Base-by-base conservation (phyloP, 768 basidiomycete species). In the Russula earlei region DNA sequence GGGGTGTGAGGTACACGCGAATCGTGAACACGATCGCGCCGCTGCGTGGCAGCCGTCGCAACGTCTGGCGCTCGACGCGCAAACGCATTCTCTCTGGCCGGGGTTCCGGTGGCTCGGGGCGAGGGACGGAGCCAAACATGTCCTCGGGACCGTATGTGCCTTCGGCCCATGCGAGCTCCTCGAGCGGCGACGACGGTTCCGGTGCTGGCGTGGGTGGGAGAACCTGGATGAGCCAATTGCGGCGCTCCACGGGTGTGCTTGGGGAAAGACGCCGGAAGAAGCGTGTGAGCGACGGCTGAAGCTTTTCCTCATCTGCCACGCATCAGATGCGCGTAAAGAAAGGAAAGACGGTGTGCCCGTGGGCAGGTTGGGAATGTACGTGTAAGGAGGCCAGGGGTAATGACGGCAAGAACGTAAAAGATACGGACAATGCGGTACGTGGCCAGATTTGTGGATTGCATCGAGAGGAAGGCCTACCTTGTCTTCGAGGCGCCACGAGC, bases 401-500 rank as follows among this genome's bases (percentile, higher is more conserved):
- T 31, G 29, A 31, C 44, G 2, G 55, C 15, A 29, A 10, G 41
- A 27, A 43, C 17, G 25, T 20, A 34, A 47, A 22, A 15, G 25
- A 19, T 19, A 62, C 83, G 65, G 67, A 84, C 85, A 87, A 68
- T 80, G 80, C 17, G 87, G 85, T 37, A 89, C 87, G 63, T 82
- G 72, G 25, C 88, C 87, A 25, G 75, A 73, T 52, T 72, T 68
- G 68, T 90, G 87, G 41, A 89, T 88, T 52, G 87, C 81, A 52
- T 87, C 82, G 36, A 89, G 70, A 20, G 81, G 73, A 63, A 82
- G 71, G 7, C 87, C 89, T 52, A 86, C 78, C 70, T 89, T 89
- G 69, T 89, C 86, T 60, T 76, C 66, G 70, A 89, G 74, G 17
- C 86, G 76, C 88, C 87, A 89, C 59, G 80, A 83, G 22, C 87